Evolutionary conservation across 805 yeast species (phyloP).

Genomic region (Hermanozyma aechmeae): DNA sequence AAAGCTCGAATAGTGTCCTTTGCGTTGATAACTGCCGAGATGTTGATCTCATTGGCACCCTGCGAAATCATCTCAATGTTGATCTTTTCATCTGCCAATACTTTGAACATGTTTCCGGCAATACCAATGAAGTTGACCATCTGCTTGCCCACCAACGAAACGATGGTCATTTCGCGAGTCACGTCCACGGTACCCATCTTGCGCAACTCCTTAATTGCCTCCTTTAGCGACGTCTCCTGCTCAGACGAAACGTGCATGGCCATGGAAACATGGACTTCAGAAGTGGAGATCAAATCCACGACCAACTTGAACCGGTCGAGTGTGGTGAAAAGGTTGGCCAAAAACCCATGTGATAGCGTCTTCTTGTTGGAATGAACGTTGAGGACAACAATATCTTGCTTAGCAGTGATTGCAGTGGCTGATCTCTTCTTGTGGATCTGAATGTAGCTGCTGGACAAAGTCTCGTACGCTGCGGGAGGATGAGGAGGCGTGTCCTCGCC

Average conservation of each 20-base stretch:
- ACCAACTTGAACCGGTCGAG: conserved; percentile 78
- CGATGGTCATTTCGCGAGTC: conserved; percentile 79
- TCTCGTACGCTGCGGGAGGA: conserved; percentile 73
- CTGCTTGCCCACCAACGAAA: conserved; percentile 91
- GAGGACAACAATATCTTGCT: conserved; percentile 82
- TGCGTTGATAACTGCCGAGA: conserved; percentile 87
- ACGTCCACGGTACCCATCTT: conserved; percentile 85
- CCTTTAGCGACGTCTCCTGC: conserved; percentile 53
- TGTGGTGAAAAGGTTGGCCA: conserved; percentile 82
- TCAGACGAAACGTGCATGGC: conserved; percentile 73
- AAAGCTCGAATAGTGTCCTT: conserved; percentile 78
- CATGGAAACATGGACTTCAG: conserved; percentile 98
- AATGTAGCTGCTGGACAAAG: conserved; percentile 26
- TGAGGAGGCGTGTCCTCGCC: conserved; percentile 93
- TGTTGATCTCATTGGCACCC: conserved; percentile 97
- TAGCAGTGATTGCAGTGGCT: conserved; percentile 95
- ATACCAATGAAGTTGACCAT: conserved; percentile 96
- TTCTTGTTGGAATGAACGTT: conserved; percentile 92
- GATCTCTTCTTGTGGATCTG: conserved; percentile 44
- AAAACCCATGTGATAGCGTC: conserved; percentile 87
- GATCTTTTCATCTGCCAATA: conserved; percentile 82
- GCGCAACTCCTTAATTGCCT: conserved; percentile 70
- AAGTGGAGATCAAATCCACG: conserved; percentile 92
- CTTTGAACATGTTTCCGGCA: conserved; percentile 94
- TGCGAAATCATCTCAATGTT: conserved; percentile 98